These are phyloP conservation scores for Cucurbita argyrosperma DNA, from an alignment of 306 rosid species.

Conservation along the genomic window DNA sequence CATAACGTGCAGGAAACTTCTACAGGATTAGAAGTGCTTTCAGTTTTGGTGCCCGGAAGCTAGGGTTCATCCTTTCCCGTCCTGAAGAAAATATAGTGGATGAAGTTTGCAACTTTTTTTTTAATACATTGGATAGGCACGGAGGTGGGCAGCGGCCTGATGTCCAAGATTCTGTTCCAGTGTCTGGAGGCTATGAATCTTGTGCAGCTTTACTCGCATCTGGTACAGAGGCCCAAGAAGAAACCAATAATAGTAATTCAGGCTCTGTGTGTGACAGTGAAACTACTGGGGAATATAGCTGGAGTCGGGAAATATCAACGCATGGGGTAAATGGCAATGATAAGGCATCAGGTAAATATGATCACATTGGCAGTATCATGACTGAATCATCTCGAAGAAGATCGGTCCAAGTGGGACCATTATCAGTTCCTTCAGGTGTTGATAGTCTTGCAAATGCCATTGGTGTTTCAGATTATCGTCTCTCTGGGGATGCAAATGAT, in stretches of 20 bases:
- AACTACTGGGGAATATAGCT: conserved; percentile 8
- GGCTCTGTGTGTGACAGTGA: conserved; percentile 7
- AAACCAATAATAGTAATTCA: conserved; percentile 3
- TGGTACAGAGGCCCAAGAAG: conserved; percentile 19
- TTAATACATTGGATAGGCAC: conserved; percentile 44
- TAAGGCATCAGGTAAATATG: conserved; percentile 5
- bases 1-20: conserved; percentile 27
- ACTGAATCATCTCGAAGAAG: conserved; percentile 7
- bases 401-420: not conserved
- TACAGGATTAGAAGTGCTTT: conserved; percentile 42
- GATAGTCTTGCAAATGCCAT: conserved; percentile 10
- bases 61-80: conserved; percentile 25
- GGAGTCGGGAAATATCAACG: not conserved
- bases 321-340: conserved; percentile 9
- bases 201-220: not conserved
- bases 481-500: conserved; percentile 30
- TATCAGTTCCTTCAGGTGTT: not conserved
- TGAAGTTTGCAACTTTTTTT: conserved; percentile 26
- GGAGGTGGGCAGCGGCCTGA: conserved; percentile 40
- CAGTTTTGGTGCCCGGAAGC: conserved; percentile 42
- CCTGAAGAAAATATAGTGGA: conserved; percentile 21
- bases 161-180: conserved; percentile 21
- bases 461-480: conserved; percentile 20
- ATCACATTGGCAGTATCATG: not conserved
- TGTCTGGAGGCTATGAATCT: conserved; percentile 12